Conservation (phyloP, 352 stramenopile genomes). For the Globisporangium paddicum region DNA sequence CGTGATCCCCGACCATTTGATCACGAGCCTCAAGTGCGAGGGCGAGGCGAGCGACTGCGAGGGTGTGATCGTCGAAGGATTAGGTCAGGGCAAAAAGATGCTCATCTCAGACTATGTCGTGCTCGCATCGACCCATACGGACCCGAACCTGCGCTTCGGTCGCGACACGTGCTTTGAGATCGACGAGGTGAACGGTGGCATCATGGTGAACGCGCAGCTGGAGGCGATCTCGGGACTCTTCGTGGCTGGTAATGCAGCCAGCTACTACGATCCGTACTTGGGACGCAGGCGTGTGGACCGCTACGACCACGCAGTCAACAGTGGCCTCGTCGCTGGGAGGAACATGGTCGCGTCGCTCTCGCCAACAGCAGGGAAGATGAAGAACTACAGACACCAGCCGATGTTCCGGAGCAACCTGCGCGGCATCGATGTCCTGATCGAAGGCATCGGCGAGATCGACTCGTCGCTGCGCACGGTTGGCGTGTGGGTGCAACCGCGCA, state of each 20-base stretch:
- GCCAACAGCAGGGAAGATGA: slow-evolving; percentile 45
- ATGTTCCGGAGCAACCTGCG: slow-evolving; percentile 80
- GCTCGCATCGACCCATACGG: slow-evolving; percentile 89
- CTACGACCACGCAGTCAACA: slow-evolving; percentile 93
- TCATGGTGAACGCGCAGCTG: slow-evolving; percentile 89
- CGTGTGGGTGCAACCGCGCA: slow-evolving; percentile 71
- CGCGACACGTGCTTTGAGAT: slow-evolving; percentile 73
- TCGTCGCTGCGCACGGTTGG: slow-evolving; percentile 67
- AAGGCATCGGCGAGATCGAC: slow-evolving; percentile 87
- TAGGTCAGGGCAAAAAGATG: slow-evolving; percentile 62
- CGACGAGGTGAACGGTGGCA: slow-evolving; percentile 81
- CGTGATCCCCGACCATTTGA: slow-evolving; percentile 57
- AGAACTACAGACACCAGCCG: slow-evolving; percentile 87
- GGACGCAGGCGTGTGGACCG: slow-evolving; percentile 84
- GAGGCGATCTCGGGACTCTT: slow-evolving; percentile 89
- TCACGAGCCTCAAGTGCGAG: slow-evolving; percentile 71
- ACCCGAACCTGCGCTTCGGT: slow-evolving; percentile 73
- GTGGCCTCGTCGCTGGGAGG: slow-evolving; percentile 76
- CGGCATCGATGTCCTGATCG: slow-evolving; percentile 69
- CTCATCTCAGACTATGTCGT: slow-evolving; percentile 89
- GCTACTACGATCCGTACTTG: slow-evolving; percentile 88
- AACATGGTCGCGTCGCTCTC: slow-evolving; percentile 79
- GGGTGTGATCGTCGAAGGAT: slow-evolving; percentile 46
- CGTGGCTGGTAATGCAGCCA: slow-evolving; percentile 85
- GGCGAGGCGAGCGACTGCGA: slow-evolving; percentile 33